Conservation (phyloP, 2,329 filamentous ascomycete species). For the Aspergillus viridinutans region DNA sequence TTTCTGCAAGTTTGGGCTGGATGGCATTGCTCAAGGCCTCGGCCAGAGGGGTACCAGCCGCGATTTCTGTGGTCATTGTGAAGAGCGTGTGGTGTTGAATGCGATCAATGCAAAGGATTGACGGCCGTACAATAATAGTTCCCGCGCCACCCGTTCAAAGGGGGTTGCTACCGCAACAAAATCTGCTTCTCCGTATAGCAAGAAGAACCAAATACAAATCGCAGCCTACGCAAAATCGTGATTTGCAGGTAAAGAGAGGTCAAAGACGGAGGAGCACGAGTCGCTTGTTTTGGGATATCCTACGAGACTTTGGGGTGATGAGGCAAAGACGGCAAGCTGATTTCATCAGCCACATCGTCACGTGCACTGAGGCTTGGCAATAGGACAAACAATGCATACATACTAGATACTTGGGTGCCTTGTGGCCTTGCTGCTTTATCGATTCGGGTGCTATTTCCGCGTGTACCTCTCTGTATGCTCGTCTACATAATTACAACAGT, state of each 20-base stretch:
- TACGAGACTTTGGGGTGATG: slow-evolving; percentile 15
- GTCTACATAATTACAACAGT: neutral
- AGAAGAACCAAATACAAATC: neutral
- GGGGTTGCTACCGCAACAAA: neutral
- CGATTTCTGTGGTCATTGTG: slow-evolving; percentile 72
- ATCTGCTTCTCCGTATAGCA: neutral
- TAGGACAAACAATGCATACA: slow-evolving; percentile 5
- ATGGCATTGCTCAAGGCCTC: slow-evolving; percentile 77
- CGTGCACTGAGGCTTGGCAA: slow-evolving; percentile 7
- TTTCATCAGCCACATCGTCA: slow-evolving; percentile 9
- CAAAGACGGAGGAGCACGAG: neutral
- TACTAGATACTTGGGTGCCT: neutral
- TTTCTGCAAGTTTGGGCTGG: slow-evolving; percentile 85
- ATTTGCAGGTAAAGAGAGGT: neutral
- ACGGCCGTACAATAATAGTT: slow-evolving; percentile 4
- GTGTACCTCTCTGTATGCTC: too few species aligned
- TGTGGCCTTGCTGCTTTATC: too few species aligned
- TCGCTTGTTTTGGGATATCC: neutral
- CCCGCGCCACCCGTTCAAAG: slow-evolving; percentile 15
- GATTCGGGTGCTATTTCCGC: too few species aligned
- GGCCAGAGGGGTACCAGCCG: slow-evolving; percentile 75
- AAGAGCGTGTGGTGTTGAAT: slow-evolving; percentile 11
- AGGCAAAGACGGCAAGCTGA: slow-evolving; percentile 17
- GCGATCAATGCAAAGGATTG: slow-evolving; percentile 3
- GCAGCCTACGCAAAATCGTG: neutral